Percentiles rank a stretch among this genome's conserved stretches.
Evolutionary conservation across 2,329 filamentous ascomycete species (phyloP).

Genomic region (Diplodia corticola): DNA sequence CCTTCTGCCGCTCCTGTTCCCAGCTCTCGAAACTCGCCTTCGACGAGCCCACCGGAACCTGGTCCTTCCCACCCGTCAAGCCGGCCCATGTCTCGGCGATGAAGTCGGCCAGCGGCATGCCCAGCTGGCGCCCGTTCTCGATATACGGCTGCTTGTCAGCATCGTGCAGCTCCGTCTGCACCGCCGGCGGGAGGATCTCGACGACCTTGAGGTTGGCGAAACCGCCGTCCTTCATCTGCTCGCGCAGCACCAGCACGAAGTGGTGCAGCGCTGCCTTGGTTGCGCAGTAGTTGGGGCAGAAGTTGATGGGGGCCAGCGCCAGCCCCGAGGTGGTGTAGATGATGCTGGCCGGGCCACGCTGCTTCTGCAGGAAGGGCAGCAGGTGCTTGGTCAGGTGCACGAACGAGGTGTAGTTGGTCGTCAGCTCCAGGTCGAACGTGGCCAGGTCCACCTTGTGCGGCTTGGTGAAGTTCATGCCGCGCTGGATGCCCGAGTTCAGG

Average conservation of each 20-base stretch:
- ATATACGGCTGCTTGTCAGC: constrained; percentile 56
- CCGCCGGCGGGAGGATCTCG: constrained; percentile 57
- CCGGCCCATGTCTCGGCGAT: constrained; percentile 51
- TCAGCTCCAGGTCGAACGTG: constrained; percentile 47
- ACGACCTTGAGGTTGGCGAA: constrained; percentile 54
- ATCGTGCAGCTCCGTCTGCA: constrained; percentile 60
- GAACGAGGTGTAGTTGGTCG: constrained; percentile 54
- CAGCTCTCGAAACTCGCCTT: constrained; percentile 47
- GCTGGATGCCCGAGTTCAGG: constrained; percentile 56
- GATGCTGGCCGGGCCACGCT: constrained; percentile 45
- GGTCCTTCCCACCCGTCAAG: constrained; percentile 50
- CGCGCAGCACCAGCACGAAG: constrained; percentile 53
- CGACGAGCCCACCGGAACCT: constrained; percentile 52
- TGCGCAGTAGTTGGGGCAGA: constrained; percentile 55
- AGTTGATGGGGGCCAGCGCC: constrained; percentile 50
- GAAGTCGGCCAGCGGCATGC: constrained; percentile 57
- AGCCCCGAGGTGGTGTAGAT: constrained; percentile 54
- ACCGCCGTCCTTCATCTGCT: constrained; percentile 49
- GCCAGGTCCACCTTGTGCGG: constrained; percentile 50
- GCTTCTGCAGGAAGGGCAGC: constrained; percentile 51
- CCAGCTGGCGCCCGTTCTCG: constrained; percentile 51
- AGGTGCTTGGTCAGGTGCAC: constrained; percentile 53
- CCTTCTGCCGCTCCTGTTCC: constrained; percentile 51
- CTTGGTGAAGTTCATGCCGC: constrained; percentile 51
- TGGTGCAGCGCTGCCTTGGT: constrained; percentile 58